phyloP scores from a whole-genome alignment of 495 filamentous ascomycete genomes.

The Corynascus novoguineensis region DNA sequence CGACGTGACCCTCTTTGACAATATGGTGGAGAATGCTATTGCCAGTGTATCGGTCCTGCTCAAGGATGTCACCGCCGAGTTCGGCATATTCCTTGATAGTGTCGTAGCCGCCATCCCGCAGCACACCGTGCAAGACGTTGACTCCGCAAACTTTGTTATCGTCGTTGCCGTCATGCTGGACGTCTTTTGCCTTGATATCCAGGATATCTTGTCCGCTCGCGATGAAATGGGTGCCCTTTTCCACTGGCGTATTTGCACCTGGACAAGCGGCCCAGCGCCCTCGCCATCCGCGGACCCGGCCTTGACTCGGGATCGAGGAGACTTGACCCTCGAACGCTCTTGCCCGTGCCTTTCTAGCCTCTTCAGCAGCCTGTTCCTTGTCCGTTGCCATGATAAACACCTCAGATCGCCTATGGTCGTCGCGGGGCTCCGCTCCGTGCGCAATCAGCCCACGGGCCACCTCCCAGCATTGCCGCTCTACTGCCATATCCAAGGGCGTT shows the following conservation, averaged over 20 bases:
- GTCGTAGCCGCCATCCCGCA: conserved; percentile 11
- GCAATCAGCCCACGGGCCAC: conserved; percentile 4
- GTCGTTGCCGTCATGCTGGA: no score
- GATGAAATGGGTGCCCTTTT: not conserved
- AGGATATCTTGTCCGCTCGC: conserved; percentile 1
- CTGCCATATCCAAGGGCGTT: conserved; percentile 13
- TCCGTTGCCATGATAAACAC: conserved; percentile 14
- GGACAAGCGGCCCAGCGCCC: conserved; percentile 7
- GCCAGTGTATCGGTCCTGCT: not conserved
- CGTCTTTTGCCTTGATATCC: not conserved
- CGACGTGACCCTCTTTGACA: not conserved
- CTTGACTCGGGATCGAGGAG: not conserved
- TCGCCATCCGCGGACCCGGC: conserved; percentile 3
- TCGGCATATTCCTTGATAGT: conserved; percentile 10
- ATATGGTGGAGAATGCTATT: not conserved
- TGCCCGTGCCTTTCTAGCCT: not conserved
- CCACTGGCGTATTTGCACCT: not conserved
- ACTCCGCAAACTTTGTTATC: no score
- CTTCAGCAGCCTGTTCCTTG: conserved; percentile 5
- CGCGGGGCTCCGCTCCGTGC: conserved; percentile 3
- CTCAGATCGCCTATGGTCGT: conserved; percentile 4
- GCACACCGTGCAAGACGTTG: not conserved
- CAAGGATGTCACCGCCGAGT: conserved; percentile 4
- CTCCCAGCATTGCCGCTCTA: conserved; percentile 6
- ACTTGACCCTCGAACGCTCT: not conserved